These are phyloP conservation scores for Aspergillus diversus DNA, from an alignment of 495 filamentous ascomycete genomes.

Conservation along the genomic window DNA sequence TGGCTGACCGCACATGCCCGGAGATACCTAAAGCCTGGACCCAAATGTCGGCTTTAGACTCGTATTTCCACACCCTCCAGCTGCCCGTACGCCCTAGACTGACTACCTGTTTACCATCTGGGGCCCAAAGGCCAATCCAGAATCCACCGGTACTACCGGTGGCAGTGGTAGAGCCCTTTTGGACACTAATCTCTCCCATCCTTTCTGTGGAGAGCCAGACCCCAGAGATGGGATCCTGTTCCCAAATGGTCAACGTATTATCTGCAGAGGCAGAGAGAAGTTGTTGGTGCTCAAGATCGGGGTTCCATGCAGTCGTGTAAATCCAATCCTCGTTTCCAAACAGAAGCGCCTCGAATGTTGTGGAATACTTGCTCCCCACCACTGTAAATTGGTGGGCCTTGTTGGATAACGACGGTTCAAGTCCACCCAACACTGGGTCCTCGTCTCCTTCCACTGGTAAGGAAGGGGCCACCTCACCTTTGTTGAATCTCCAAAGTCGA, in stretches of 20 bases:
- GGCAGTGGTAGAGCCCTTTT: constrained; percentile 93
- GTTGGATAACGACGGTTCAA: constrained; percentile 71
- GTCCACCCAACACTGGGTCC: constrained; percentile 62
- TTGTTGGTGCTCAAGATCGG: constrained; percentile 58
- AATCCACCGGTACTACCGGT: constrained; percentile 95
- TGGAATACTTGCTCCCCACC: constrained; percentile 62
- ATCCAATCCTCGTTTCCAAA: constrained; percentile 99
- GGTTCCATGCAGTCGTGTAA: constrained; percentile 80
- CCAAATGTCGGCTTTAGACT: constrained; percentile 66
- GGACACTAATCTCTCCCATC: constrained; percentile 88
- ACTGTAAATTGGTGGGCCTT: constrained; percentile 78
- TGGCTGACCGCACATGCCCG: constrained; percentile 80
- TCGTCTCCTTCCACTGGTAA: constrained; percentile 41
- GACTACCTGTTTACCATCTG: constrained; percentile 70
- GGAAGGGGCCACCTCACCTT: constrained; percentile 53
- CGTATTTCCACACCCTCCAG: constrained; percentile 81
- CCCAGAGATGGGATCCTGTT: constrained; percentile 76
- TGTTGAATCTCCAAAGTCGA: constrained; percentile 85
- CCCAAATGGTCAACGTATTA: constrained; percentile 92
- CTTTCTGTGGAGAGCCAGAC: constrained; percentile 86
- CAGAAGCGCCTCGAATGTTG: constrained; percentile 93
- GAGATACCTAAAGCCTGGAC: constrained; percentile 73
- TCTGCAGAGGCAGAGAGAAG: constrained; percentile 93
- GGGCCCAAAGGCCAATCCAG: constrained; percentile 94
- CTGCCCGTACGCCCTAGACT: constrained; percentile 90